Conservation (phyloP, 1,284 basidiomycete genomes). For the Dichomitus squalens region DNA sequence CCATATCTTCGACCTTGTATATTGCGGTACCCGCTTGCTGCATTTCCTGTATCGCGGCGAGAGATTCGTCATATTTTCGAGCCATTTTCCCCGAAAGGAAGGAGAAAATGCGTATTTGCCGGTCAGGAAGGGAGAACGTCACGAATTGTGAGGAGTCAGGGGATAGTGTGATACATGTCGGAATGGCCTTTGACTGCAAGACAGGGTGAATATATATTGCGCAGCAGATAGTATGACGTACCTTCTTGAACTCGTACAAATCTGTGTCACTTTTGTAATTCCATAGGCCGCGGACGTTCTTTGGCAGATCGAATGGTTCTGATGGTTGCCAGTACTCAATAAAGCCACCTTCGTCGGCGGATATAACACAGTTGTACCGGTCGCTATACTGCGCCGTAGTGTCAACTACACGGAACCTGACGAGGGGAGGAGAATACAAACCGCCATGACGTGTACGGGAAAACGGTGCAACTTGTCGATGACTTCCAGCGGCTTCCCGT, state of each 20-base stretch:
- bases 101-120: slow-evolving; percentile 92
- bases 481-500: slow-evolving; percentile 74
- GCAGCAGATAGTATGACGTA: slow-evolving; percentile 31
- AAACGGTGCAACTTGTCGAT: slow-evolving; percentile 81
- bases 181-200: slow-evolving; percentile 82
- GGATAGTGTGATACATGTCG: slow-evolving; percentile 90
- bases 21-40: slow-evolving; percentile 92
- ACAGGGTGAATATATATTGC: background rate
- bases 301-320: slow-evolving; percentile 86
- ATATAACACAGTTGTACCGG: slow-evolving; percentile 88
- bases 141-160: slow-evolving; percentile 88
- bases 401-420: background rate
- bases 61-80: slow-evolving; percentile 93
- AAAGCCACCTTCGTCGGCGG: slow-evolving; percentile 94
- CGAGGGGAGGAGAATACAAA: slow-evolving; percentile 44
- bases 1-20: slow-evolving; percentile 97
- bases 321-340: slow-evolving; percentile 95
- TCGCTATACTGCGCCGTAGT: slow-evolving; percentile 76
- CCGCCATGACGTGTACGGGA: slow-evolving; percentile 90
- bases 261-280: slow-evolving; percentile 91
- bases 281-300: slow-evolving; percentile 82
- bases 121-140: slow-evolving; percentile 90
- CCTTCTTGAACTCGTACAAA: slow-evolving; percentile 98
- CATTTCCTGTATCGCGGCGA: slow-evolving; percentile 94
- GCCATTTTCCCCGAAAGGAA: slow-evolving; percentile 90